Percentiles rank a stretch among this genome's conserved stretches.
phyloP scores from a whole-genome alignment of 225 moss, liverwort and hornwort genomes.

The Climacium dendroides region DNA sequence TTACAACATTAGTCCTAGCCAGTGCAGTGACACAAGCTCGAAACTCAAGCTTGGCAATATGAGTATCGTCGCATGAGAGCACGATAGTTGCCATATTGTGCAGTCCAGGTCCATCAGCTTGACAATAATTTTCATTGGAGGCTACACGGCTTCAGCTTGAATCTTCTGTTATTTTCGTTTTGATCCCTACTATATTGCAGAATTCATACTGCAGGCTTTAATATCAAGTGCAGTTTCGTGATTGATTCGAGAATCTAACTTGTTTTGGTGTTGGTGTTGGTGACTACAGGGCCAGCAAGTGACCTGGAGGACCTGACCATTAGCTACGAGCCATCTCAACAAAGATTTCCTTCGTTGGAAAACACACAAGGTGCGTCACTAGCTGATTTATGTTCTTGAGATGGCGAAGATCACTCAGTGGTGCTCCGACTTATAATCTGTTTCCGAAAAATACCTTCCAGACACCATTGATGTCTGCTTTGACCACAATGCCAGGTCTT shows the following conservation, averaged over 20 bases:
- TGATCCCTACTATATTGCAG: background rate
- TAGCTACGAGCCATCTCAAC: background rate
- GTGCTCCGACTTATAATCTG: background rate
- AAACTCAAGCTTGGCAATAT: background rate
- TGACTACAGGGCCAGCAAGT: background rate
- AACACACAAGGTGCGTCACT: background rate
- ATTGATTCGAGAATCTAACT: background rate
- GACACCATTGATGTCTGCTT: background rate
- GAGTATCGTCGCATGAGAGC: background rate
- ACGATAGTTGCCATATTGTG: background rate
- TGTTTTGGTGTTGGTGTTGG: background rate
- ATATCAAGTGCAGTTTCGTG: background rate
- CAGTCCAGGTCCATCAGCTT: background rate
- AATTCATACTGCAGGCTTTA: background rate
- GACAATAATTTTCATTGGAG: background rate
- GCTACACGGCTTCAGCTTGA: background rate
- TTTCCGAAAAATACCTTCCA: background rate
- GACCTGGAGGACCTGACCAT: background rate
- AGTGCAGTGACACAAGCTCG: background rate
- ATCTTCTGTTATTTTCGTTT: background rate
- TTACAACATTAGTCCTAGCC: background rate
- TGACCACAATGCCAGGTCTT: background rate
- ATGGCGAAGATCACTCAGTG: background rate
- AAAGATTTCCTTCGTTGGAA: background rate
- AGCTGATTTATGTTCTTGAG: background rate